Percentiles rank a stretch among this genome's conserved stretches.
Conservation (phyloP, 768 basidiomycete species). For the Phylloporus sp. region DNA sequence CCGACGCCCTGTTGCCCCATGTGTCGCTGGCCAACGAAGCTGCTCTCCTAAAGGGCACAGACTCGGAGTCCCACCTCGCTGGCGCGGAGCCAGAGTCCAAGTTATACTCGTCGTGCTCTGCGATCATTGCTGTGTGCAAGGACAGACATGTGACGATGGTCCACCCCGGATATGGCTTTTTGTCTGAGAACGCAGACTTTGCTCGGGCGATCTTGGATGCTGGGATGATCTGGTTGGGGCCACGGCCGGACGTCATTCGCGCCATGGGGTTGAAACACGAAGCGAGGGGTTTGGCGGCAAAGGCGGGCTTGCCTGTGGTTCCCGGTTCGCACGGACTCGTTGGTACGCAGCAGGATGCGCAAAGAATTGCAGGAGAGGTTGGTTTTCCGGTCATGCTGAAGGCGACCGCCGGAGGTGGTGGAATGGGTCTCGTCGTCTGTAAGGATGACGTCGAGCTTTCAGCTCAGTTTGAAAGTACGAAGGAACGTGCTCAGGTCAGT, state of each 20-base stretch:
- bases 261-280: slow-evolving; percentile 62
- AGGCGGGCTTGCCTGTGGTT: slow-evolving; percentile 49
- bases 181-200: slow-evolving; percentile 60
- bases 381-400: slow-evolving; percentile 65
- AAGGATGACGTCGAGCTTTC: slow-evolving; percentile 35
- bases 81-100: slow-evolving; percentile 36
- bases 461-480: slow-evolving; percentile 33
- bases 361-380: slow-evolving; percentile 35
- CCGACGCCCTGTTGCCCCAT: slow-evolving; percentile 55
- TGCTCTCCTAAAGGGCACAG: slow-evolving; percentile 31
- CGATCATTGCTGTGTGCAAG: slow-evolving; percentile 41
- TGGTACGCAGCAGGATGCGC: slow-evolving; percentile 36
- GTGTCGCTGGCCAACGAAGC: slow-evolving; percentile 53
- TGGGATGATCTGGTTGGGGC: slow-evolving; percentile 57
- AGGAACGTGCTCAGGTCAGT: slow-evolving; percentile 42
- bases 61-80: neutral
- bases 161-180: slow-evolving; percentile 62
- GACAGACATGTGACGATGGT: slow-evolving; percentile 43
- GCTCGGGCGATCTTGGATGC: slow-evolving; percentile 40
- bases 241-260: slow-evolving; percentile 43
- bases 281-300: slow-evolving; percentile 41
- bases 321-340: slow-evolving; percentile 54
- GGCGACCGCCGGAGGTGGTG: slow-evolving; percentile 65
- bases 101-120: slow-evolving; percentile 37
- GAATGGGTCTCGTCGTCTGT: slow-evolving; percentile 62